Evolutionary conservation across 805 yeast genomes (phyloP).

Genomic region (Yamadazyma phyllophila): DNA sequence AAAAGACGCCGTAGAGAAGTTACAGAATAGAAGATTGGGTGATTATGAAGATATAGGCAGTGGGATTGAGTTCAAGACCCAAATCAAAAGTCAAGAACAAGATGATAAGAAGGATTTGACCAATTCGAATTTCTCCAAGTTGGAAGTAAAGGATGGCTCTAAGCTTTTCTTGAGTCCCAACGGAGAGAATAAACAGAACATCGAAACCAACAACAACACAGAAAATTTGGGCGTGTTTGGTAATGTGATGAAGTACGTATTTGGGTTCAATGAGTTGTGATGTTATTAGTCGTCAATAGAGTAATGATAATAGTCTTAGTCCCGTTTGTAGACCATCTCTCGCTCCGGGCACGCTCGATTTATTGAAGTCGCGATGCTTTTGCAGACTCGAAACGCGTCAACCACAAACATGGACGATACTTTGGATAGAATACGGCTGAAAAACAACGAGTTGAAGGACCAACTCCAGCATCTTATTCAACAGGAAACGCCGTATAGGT

Average conservation of each 20-base stretch:
- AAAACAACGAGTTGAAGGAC: constrained; percentile 12
- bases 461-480: constrained; percentile 11
- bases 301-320: neutral
- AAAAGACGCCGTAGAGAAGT: constrained; percentile 57
- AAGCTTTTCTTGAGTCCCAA: constrained; percentile 32
- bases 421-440: constrained; percentile 10
- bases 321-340: neutral
- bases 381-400: neutral
- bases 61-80: constrained; percentile 15
- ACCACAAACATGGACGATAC: constrained; percentile 13
- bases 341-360: no score
- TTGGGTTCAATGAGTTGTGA: constrained; percentile 45
- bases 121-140: constrained; percentile 21
- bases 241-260: constrained; percentile 32
- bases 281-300: constrained; percentile 1
- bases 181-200: constrained; percentile 17
- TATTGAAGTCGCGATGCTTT: neutral
- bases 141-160: constrained; percentile 42
- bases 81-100: constrained; percentile 3
- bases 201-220: constrained; percentile 19
- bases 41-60: constrained; percentile 51
- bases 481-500: constrained; percentile 9
- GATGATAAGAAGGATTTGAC: constrained; percentile 4
- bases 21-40: constrained; percentile 44
- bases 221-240: constrained; percentile 35